These are phyloP conservation scores for Scheffersomyces lignosus DNA, from an alignment of 805 yeast genomes.

Conservation along the genomic window DNA sequence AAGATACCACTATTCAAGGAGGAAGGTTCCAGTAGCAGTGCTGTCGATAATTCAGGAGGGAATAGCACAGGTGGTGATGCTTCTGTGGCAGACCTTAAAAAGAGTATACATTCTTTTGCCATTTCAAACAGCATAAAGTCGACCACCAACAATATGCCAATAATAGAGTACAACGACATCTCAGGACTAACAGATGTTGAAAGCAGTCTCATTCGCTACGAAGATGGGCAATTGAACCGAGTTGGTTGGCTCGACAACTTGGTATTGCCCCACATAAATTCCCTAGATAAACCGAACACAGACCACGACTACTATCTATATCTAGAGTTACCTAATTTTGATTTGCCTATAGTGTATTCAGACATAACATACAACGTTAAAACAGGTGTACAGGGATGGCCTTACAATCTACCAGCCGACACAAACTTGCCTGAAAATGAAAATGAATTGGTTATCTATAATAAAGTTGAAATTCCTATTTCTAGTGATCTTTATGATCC, in stretches of 20 bases:
- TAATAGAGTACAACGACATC: slow-evolving; percentile 20
- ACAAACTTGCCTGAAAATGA: slow-evolving; percentile 10
- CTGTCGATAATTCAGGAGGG: too few relatives aligned
- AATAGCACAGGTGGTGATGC: too few relatives aligned
- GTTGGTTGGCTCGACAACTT: slow-evolving; percentile 76
- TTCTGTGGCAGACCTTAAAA: too few relatives aligned
- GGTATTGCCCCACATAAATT: slow-evolving; percentile 44
- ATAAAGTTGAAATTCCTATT: slow-evolving; percentile 32
- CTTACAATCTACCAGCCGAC: slow-evolving; percentile 2
- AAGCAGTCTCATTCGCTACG: slow-evolving; percentile 56
- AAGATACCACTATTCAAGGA: slow-evolving; percentile 29
- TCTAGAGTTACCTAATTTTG: slow-evolving; percentile 58
- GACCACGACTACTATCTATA: slow-evolving; percentile 26
- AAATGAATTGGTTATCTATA: slow-evolving; percentile 36
- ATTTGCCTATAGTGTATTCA: slow-evolving; percentile 68
- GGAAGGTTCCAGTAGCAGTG: too few relatives aligned
- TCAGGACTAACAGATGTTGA: slow-evolving; percentile 41
- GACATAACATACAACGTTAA: slow-evolving; percentile 46
- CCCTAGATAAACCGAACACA: slow-evolving; percentile 2
- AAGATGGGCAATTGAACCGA: slow-evolving; percentile 61
- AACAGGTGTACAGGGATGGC: background rate
- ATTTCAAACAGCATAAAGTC: too few relatives aligned
- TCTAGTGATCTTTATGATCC: slow-evolving; percentile 43
- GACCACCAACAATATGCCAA: background rate
- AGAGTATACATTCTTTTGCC: too few relatives aligned